Evolutionary conservation across 768 basidiomycete genomes (phyloP).

Genomic region (Strobilomyces dryophilus): DNA sequence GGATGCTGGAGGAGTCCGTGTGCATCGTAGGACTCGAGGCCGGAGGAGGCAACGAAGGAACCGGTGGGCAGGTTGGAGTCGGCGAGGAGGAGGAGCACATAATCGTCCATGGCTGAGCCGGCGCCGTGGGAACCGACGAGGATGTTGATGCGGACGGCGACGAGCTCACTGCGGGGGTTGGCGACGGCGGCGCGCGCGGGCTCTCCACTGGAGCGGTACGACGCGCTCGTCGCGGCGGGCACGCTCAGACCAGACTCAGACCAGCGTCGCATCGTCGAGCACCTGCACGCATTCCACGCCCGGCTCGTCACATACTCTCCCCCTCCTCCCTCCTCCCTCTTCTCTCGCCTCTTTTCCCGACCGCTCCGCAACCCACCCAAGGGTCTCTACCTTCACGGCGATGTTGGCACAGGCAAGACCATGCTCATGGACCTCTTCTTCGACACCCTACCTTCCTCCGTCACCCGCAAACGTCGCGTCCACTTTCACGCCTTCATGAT

Average conservation of each 20-base stretch:
- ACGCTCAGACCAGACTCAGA: constrained; percentile 71
- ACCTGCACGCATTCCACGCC: constrained; percentile 77
- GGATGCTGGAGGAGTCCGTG: constrained; percentile 65
- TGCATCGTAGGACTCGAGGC: constrained; percentile 83
- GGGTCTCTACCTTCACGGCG: constrained; percentile 92
- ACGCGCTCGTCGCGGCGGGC: constrained; percentile 45
- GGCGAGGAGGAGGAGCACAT: constrained; percentile 73
- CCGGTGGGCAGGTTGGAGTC: constrained; percentile 97
- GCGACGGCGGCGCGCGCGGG: background rate
- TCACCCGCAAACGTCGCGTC: constrained; percentile 77
- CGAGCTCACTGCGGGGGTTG: background rate
- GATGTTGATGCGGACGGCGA: constrained; percentile 4
- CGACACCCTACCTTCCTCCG: constrained; percentile 64
- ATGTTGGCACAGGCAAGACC: constrained; percentile 95
- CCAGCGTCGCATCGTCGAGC: constrained; percentile 80
- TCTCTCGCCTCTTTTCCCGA: constrained; percentile 30
- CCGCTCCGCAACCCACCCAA: constrained; percentile 51
- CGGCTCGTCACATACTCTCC: constrained; percentile 67
- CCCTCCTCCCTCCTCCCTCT: constrained; percentile 46
- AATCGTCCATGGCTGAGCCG: constrained; percentile 33
- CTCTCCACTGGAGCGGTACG: constrained; percentile 38
- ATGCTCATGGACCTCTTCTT: constrained; percentile 99
- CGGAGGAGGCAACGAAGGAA: constrained; percentile 92
- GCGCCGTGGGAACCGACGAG: background rate
- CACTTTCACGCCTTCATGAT: constrained; percentile 99